Base-by-base conservation (phyloP, 371 early-diverging fungal genomes). In the Mycotypha africana region DNA sequence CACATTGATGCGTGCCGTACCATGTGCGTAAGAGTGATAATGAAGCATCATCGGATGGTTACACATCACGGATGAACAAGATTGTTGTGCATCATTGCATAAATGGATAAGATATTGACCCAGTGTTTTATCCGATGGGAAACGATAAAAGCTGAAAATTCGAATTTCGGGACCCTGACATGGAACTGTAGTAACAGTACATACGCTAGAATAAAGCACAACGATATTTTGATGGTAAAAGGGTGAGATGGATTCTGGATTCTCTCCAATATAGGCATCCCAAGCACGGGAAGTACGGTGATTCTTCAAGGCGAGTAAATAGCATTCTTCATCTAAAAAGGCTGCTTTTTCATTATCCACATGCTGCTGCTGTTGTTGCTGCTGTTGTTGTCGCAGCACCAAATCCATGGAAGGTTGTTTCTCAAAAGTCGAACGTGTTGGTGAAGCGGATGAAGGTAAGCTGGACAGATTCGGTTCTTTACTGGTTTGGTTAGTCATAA, bases 21-120 rank as follows among this genome's bases (percentile, higher is more conserved):
- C 87, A 58, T 96, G 94, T 11, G 88, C 86, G 74, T 94, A 98
- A 30, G 83, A 86, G 26, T 87, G 83, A 26, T 81, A 82, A 62
- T 98, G 98, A 49, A 80, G 70, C 16, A 82, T 48, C 60, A 91
- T 76, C 2, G 89, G 83, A 24, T 84, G 70, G 20, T 79, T 76
- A 57, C 98, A 98, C 32, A 70, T 65, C n/a, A 78, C 65, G 0
- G 84, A 67, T 0, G 81, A 73, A 45, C 96, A 96, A 7, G 73
- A 49, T 35, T 73, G 65, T 3, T 67, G 65, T 10, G 89, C 75
- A 26, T 90, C 82, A 49, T 67, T 76, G 62, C 87, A 91, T 23
- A 92, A 70, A 35, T 88, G 85, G 51, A 90, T 86, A 24, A 98
- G 60, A 52, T 89, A 97, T 58, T 88, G 86, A 1, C 95, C 97